Evolutionary conservation across 352 stramenopile species (phyloP), one percentile per base, ranked within the genome.

Genomic region (Globisporangium sylvaticum): DNA sequence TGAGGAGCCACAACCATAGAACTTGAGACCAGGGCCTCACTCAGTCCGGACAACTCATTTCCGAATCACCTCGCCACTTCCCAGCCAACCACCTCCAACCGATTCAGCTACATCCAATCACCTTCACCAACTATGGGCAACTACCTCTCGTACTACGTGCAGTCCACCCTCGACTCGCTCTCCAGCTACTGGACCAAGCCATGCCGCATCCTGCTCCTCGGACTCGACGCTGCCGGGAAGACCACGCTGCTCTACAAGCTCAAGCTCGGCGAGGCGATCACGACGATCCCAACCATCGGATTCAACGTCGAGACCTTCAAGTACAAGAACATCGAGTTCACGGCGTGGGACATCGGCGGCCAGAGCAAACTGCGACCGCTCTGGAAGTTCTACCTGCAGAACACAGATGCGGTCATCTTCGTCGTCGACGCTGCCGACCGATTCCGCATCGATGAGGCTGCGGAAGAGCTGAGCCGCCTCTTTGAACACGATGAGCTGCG

Each of bases 201-300:
- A 8, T 78, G 74, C 22, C 74, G 74, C 12, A 77, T 84, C 65
- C 62, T 98, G 56, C 96, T 98, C 78, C 81, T 97, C 9, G 88
- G 88, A 1, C 80, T 97, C 22, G 95, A 99, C 80, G 94, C 91
- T 15, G 95, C 95, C 48, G 96, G 95, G 70, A 99, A 99, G 77
- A 98, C 95, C 1, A 98, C 95, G 15, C 92, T 98, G 72, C 86
- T 98, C 48, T 94, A 95, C 79, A 84, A 90, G 48, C 77, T 96
- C 50, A 87, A 95, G 68, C 75, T 92, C 3, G 72, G 73, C 3
- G 80, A 92, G 52, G 71, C 75, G 2, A 57, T 93, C 20, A 87
- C 78, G 20, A 91, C 83, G 46, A 80, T 91, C 32, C 74, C 83
- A 25, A 96, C 87, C 4, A 87, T 96, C 54, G 82, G 87, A 0